Conservation (phyloP, 2,329 filamentous ascomycete species). For the Fusarium avenaceum region DNA sequence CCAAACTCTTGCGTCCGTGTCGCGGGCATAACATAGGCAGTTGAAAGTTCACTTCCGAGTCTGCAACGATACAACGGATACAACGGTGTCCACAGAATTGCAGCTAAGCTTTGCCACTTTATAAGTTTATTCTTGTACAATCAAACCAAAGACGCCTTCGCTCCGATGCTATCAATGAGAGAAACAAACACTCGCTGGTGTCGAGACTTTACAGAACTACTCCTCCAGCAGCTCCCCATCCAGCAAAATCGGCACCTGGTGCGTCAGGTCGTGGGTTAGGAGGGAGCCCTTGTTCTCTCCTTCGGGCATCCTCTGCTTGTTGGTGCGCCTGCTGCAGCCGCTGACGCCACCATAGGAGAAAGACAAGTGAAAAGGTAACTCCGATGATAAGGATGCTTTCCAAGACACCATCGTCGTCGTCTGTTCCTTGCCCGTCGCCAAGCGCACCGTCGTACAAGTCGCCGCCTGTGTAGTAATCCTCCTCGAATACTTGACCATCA, state of each 20-base stretch:
- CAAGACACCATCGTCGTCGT: constrained; percentile 80
- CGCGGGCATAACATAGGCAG: neutral
- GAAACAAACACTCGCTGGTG: constrained; percentile 37
- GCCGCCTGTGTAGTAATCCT: constrained; percentile 66
- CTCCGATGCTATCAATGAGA: constrained; percentile 45
- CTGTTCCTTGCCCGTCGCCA: constrained; percentile 71
- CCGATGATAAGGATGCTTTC: constrained; percentile 89
- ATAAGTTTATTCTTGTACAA: constrained; percentile 19
- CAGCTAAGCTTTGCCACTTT: neutral
- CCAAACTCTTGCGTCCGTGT: neutral
- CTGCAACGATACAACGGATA: neutral
- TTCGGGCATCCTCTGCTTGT: constrained; percentile 52
- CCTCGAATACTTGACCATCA: constrained; percentile 75
- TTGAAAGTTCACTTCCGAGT: neutral
- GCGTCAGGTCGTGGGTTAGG: constrained; percentile 44
- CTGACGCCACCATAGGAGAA: constrained; percentile 85
- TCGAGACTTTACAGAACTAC: constrained; percentile 50
- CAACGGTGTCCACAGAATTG: neutral
- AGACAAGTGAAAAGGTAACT: constrained; percentile 78
- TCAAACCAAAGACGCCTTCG: constrained; percentile 50
- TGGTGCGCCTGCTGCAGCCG: constrained; percentile 72
- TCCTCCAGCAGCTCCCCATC: constrained; percentile 56
- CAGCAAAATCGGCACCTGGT: constrained; percentile 51
- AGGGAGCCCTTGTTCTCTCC: constrained; percentile 52
- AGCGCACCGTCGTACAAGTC: constrained; percentile 69